Base-by-base conservation (phyloP, 169 alveolate genomes). In the Plasmodium billcollinsi region DNA sequence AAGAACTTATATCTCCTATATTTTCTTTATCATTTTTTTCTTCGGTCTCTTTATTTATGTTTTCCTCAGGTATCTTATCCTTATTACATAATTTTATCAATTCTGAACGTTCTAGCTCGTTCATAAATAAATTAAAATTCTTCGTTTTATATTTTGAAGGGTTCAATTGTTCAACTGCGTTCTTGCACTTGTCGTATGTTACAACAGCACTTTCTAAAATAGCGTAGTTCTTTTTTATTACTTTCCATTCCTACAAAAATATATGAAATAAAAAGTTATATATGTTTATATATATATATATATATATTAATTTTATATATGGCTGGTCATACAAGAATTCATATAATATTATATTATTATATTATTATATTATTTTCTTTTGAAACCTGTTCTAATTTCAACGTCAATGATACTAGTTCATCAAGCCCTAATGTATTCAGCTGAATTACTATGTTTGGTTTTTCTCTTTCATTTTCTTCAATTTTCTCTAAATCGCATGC, bases 401-500 rank as follows among this genome's bases (percentile, higher is more conserved):
- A 69, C 4, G 90, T 80, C 6, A 80, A 29, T 1, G 90, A 80
- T 39, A 80, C 20, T 12, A 80, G n/a, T 43, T 80, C 90, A 14
- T 80, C 90, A 0, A 80, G 83, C 2, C 90, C 73, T 12, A 80
- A 61, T 0, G 90, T 52, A 56, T 80, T 80, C 26, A 80, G 18
- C 71, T 80, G 90, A 43, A 80, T 80, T 8, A 80, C 83, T 1
- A 69, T 63, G 15, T 69, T 80, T 24, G 90, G 90, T 47, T 80
- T 69, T 72, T 80, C 90, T 24, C 65, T 18, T 71, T 80, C 90
- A 52, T 52, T 80, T 14, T 80, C 80, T 49, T 80, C 90, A 80
- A 80, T 80, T n/a, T 67, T 80, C 47, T 80, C 90, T 21, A 80
- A 67, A 80, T 80, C 90, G 72, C 90, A 80, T 18, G 90, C 90